Percentiles rank a stretch among this genome's conserved stretches.
Evolutionary conservation across 768 basidiomycete species (phyloP).

Genomic region (Suillus weaverae): DNA sequence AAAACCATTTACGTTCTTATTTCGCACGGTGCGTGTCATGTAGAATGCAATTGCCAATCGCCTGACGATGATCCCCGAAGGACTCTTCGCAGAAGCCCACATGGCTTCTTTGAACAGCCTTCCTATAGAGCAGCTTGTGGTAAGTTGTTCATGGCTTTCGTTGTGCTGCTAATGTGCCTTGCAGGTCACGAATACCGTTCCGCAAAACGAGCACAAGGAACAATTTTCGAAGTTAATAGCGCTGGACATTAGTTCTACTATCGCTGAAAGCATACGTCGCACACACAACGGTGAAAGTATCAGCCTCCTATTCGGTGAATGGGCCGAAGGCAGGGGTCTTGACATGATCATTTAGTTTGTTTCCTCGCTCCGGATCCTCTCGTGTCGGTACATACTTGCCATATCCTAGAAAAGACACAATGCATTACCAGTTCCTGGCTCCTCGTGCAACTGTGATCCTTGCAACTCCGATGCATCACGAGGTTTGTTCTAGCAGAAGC

Average conservation of each 20-base stretch:
- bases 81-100: constrained; percentile 76
- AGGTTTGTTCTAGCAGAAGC: neutral
- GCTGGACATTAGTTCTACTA: constrained; percentile 87
- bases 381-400: constrained; percentile 1
- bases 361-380: neutral
- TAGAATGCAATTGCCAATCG: constrained; percentile 8
- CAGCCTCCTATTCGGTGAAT: constrained; percentile 83
- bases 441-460: neutral
- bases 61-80: constrained; percentile 36
- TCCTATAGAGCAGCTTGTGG: constrained; percentile 84
- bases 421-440: neutral
- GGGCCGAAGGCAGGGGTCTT: constrained; percentile 50
- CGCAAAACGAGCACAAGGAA: constrained; percentile 68
- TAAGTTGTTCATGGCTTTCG: constrained; percentile 35
- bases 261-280: constrained; percentile 94
- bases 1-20: constrained; percentile 83
- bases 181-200: constrained; percentile 94
- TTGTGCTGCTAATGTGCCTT: constrained; percentile 2
- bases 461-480: neutral
- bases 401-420: neutral
- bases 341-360: constrained; percentile 26
- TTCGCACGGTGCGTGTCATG: constrained; percentile 71
- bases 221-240: constrained; percentile 77
- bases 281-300: constrained; percentile 95
- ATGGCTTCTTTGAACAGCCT: constrained; percentile 66